Evolutionary conservation across 805 yeast species (phyloP), one percentile per base, ranked within the genome.

Genomic region (Vanderwaltozyma tropicalis): DNA sequence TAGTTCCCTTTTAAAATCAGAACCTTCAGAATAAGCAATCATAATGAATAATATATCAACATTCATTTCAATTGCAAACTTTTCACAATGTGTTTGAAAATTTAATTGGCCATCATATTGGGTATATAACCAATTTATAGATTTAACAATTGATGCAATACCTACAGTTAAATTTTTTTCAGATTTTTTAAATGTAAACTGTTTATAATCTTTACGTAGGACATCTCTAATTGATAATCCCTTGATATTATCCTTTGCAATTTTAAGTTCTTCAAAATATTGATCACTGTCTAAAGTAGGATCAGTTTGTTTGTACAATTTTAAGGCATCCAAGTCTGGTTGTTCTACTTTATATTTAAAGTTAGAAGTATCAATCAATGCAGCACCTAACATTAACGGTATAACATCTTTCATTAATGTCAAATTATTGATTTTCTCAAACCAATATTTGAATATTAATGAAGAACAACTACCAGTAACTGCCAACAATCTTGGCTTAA

Each of bases 181-280:
- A 49, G 58, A 9, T 59, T 65, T 19, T 45, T 41, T 31, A 32
- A 67, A 66, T 4, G 52, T 58, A 63, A 80, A 87, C 50, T 75
- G 76, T 54, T 89, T 89, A 60, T 83, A 89, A 55, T 89, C 98
- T 57, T 87, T 88, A 32, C 78, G 64, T 28, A 92, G 62, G 6
- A 92, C 58, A 36, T 86, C 94, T 5, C 48, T 48, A 5, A 76
- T 57, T 1, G 72, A 50, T 27, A 92, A 64, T 0, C 85, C 87
- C 3, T 57, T 54, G 27, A 88, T 63, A 50, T 84, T 74, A 40
- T 69, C 69, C 54, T 86, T 88, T 15, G 77, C 76, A 3, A 48
- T 44, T 33, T 57, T 64, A 18, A 78, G 50, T 2, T 50, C 48
- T 4, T 51, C 41, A 47, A 49, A 73, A 35, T 53, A 60, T 5